Evolutionary conservation across 148 eudicot species (phyloP), one percentile per base, ranked within the genome.

Genomic region (Cornus kousa): DNA sequence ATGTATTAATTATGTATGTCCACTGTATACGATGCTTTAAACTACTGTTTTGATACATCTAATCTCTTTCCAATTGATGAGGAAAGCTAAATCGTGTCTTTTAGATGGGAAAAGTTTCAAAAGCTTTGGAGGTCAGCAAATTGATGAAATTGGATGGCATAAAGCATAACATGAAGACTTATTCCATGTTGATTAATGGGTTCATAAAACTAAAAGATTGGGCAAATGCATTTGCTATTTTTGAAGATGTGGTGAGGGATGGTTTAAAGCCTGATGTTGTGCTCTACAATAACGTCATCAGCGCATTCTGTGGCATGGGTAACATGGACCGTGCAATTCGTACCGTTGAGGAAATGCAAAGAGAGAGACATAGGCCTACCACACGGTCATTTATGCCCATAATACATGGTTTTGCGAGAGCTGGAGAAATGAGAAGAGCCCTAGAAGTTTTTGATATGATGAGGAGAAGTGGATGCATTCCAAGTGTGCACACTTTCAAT

Each of bases 121-220:
- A 92, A 85, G 98, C 99, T 73, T 83, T 96, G 77, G 98, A 93
- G 74, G 85, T 90, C 69, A 90, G 97, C 83, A 77, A 85, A 20
- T 80, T 55, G 84, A 96, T 93, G 99, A 90, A 87, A 83, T 81
- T 71, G 60, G 88, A 85, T 74, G 98, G 99, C 67, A 85, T 93
- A 82, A 87, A 81, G 33, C 99, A 96, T 83, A 96, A 95, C 83
- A 80, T 95, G 89, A 93, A 95, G 92, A 95, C 99, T 50, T 95
- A 95, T 85, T 95, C 99, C 77, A 95, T 95, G 99, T 79, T 95
- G 80, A 93, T 95, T 57, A 90, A 89, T 79, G 99, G 99, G 64
- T 95, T 95, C 77, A 78, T 93, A 79, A 89, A 85, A 68, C 78
- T 95, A 72, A 90, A 92, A 80, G 99, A 95, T 79, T 95, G 97